Base-by-base conservation (phyloP, 1,139 yeast species). In the Groenewaldozyma auringiensis region DNA sequence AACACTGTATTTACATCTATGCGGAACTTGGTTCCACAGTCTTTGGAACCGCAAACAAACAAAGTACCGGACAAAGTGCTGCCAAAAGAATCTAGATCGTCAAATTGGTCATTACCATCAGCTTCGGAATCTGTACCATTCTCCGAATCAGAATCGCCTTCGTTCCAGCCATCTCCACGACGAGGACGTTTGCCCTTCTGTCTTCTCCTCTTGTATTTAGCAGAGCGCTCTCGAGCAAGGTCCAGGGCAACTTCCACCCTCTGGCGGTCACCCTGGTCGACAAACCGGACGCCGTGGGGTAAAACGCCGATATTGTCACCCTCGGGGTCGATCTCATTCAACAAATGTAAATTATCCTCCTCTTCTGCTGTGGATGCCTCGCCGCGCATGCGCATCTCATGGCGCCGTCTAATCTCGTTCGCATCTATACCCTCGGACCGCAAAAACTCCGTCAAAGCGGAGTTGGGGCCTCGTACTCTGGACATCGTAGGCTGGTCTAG, bases 351-450 rank as follows among this genome's bases (percentile, higher is more conserved):
- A n/a, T n/a, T n/a, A 29, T 22, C 39, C 49, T 16, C 43, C 49
- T 17, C 16, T 40, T 21, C 33, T 52, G 38, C 46, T 8, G 39
- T 34, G 27, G 35, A 54, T 40, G 51, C 47, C 55, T 48, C 62
- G 52, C 56, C 58, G 51, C 56, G 48, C 43, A 54, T 55, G 65
- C 62, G 57, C 65, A 54, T 51, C 57, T 59, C 52, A 66, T 83
- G 77, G 54, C 94, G 69, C 45, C 74, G 67, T 54, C 89, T 72
- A 59, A 89, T 87, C 40, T 80, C 81, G 51, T 79, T 87, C 0
- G 96, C 85, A 58, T 70, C 84, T 64, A 89, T 89, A 37, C 96
- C 96, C 62, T 88, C 96, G 47, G 83, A 68, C 35, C 70, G 55
- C 49, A 68, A 54, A 45, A 68, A 68, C 57, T 67, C 69, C 1